Percentiles rank a stretch among this genome's conserved stretches.
These are phyloP conservation scores for Solanum chmielewskii DNA, from an alignment of 257 asterid genomes.

Conservation along the genomic window DNA sequence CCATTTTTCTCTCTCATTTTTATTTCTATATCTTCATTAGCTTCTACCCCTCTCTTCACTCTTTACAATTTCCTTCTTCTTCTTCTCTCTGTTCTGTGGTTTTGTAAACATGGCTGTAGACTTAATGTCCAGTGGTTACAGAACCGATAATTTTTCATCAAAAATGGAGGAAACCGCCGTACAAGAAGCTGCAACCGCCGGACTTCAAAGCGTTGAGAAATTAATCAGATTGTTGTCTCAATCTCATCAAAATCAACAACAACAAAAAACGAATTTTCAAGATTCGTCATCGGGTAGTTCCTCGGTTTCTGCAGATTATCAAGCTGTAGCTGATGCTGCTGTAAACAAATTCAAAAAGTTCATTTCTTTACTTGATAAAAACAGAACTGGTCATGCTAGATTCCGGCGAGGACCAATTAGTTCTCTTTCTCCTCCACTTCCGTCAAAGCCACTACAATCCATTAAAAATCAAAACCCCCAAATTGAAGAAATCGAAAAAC, in stretches of 20 bases:
- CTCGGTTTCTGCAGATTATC: constrained; percentile 26
- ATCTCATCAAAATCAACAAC: constrained; percentile 16
- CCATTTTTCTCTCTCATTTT: constrained; percentile 5
- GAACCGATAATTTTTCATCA: constrained; percentile 9
- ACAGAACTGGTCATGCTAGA: constrained; percentile 85
- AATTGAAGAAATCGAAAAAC: constrained; percentile 19
- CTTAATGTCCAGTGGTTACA: constrained; percentile 40
- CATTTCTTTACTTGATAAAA: constrained; percentile 65
- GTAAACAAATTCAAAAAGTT: constrained; percentile 63
- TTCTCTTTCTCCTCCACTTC: constrained; percentile 4
- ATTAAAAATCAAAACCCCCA: constrained; percentile 5
- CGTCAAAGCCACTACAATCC: background rate
- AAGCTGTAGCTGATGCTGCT: constrained; percentile 67
- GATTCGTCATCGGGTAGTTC: background rate
- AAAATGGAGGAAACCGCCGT: constrained; percentile 66
- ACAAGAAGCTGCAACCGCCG: constrained; percentile 87
- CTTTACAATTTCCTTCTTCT: background rate
- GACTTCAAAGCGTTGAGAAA: constrained; percentile 79
- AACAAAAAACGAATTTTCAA: background rate
- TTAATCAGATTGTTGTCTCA: constrained; percentile 58
- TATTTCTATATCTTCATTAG: background rate
- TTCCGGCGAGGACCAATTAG: constrained; percentile 79
- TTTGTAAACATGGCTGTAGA: constrained; percentile 52
- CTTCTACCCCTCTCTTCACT: background rate
- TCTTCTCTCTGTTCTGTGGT: background rate